Evolutionary conservation across 495 filamentous ascomycete species (phyloP).

Genomic region (Amphirosellinia nigrospora): DNA sequence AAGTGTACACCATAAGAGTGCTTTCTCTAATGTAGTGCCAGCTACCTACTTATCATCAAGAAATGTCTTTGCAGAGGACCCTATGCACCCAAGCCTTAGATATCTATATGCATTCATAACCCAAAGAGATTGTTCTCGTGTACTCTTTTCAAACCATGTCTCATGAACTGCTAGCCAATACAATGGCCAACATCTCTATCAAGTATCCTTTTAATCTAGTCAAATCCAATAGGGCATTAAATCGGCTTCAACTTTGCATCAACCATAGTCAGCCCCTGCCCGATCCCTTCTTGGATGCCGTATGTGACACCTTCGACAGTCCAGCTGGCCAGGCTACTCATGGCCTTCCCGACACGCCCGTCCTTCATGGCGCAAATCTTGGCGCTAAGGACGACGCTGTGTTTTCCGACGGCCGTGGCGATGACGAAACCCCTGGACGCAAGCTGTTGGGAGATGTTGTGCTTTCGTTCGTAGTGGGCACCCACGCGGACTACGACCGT

Average conservation of each 20-base stretch:
- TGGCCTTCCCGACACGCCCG: conserved; percentile 59
- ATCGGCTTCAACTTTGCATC: conserved; percentile 32
- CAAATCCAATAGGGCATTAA: not conserved
- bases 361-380: conserved; percentile 60
- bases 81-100: not conserved
- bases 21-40: not conserved
- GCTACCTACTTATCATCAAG: not conserved
- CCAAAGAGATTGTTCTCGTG: not conserved
- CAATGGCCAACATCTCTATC: not conserved
- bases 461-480: conserved; percentile 68
- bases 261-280: conserved; percentile 62
- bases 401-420: conserved; percentile 59
- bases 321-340: conserved; percentile 60
- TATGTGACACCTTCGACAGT: conserved; percentile 64
- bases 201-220: not conserved
- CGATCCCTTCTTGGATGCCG: conserved; percentile 69
- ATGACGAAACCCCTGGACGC: conserved; percentile 55
- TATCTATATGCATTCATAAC: not conserved
- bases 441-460: conserved; percentile 63
- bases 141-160: not conserved
- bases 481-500: conserved; percentile 56
- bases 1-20: not conserved
- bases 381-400: conserved; percentile 54
- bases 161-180: not conserved
- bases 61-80: not conserved